Evolutionary conservation across 1,284 basidiomycete genomes (phyloP).

Genomic region (Rhodotorula glutinis): DNA sequence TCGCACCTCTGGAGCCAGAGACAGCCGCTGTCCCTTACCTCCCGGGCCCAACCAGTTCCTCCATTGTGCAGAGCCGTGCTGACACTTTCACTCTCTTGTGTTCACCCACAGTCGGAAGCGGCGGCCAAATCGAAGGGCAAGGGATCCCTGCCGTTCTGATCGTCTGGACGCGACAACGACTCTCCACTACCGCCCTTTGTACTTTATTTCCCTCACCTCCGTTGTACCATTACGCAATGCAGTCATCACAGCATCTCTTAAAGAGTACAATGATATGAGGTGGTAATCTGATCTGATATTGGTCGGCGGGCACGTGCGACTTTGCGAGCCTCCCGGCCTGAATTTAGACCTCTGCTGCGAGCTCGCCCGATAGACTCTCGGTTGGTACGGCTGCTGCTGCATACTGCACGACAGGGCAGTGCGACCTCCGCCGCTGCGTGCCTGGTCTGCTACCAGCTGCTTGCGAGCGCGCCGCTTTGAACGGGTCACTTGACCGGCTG

Average conservation of each 20-base stretch:
- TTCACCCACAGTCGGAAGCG: slow-evolving; percentile 9
- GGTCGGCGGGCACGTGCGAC: not conserved
- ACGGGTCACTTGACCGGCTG: too few species aligned
- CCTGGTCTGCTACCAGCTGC: too few species aligned
- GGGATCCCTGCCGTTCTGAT: slow-evolving; percentile 28
- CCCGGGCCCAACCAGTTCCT: too few species aligned
- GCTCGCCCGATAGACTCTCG: too few species aligned
- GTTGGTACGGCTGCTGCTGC: too few species aligned
- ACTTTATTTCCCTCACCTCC: not conserved
- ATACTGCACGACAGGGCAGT: not conserved
- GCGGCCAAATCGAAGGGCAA: slow-evolving; percentile 29
- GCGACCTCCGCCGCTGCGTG: not conserved
- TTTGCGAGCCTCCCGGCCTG: not conserved
- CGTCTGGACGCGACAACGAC: not conserved
- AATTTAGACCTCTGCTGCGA: not conserved
- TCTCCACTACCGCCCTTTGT: not conserved
- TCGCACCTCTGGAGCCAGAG: not conserved
- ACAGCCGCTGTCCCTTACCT: too few species aligned
- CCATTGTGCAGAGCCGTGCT: too few species aligned
- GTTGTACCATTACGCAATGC: not conserved
- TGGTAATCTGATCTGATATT: not conserved
- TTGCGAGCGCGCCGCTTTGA: too few species aligned
- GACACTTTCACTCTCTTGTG: not conserved
- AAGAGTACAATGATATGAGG: not conserved
- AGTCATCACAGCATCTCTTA: too few species aligned